Evolutionary conservation across 371 early-diverging fungal genomes (phyloP).

Genomic region (Dichotomocladium elegans): DNA sequence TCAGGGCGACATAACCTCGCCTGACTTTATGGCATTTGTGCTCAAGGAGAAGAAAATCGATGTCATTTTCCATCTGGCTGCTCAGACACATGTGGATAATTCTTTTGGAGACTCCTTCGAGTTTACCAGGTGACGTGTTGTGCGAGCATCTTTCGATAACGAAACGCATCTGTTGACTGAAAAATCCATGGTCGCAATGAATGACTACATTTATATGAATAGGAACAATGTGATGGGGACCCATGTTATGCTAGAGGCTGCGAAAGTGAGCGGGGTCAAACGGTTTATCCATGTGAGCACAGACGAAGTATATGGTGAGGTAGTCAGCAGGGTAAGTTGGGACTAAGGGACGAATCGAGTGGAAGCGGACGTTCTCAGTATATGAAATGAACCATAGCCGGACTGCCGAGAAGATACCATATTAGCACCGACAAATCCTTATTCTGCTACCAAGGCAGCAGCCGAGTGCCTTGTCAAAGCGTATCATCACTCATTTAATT

Average conservation of each 20-base stretch:
- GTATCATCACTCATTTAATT: slow-evolving; percentile 76
- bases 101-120: slow-evolving; percentile 86
- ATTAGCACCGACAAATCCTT: slow-evolving; percentile 81
- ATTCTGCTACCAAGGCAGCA: slow-evolving; percentile 88
- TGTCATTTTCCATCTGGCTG: slow-evolving; percentile 80
- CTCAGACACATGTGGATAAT: slow-evolving; percentile 87
- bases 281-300: slow-evolving; percentile 82
- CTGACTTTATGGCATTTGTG: slow-evolving; percentile 66
- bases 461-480: slow-evolving; percentile 83
- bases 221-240: slow-evolving; percentile 84
- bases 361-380: too few species aligned
- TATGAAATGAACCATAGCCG: too few species aligned
- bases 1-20: slow-evolving; percentile 73
- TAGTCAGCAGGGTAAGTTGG: slow-evolving; percentile 44
- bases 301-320: slow-evolving; percentile 89
- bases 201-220: neutral
- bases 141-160: too few species aligned
- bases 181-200: too few species aligned
- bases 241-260: slow-evolving; percentile 83
- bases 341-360: too few species aligned
- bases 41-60: slow-evolving; percentile 71
- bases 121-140: slow-evolving; percentile 57
- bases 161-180: too few species aligned
- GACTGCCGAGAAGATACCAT: slow-evolving; percentile 67
- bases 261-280: slow-evolving; percentile 51